Percentiles rank a stretch among this genome's conserved stretches.
These are phyloP conservation scores for Marsdenia floribunda DNA, from an alignment of 257 asterid genomes.

Conservation along the genomic window DNA sequence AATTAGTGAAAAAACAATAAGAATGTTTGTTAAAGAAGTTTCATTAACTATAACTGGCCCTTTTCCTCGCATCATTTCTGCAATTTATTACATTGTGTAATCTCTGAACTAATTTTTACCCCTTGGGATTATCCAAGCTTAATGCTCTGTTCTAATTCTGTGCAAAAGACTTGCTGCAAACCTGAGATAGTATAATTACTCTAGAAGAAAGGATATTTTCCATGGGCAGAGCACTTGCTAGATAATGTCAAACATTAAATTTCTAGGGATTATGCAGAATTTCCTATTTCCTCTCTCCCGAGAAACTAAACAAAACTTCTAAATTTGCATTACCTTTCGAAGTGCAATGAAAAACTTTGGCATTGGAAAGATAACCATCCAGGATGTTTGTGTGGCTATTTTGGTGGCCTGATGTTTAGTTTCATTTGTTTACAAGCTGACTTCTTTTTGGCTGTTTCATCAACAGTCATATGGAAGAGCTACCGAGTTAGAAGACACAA, in stretches of 20 bases:
- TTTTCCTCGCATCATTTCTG: background rate
- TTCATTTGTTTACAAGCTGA: constrained; percentile 12
- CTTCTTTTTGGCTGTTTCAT: constrained; percentile 20
- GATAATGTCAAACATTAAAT: background rate
- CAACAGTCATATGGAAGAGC: constrained; percentile 91
- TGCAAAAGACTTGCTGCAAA: background rate
- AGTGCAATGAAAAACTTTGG: background rate
- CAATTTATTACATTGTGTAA: background rate
- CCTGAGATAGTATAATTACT: background rate
- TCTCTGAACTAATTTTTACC: background rate
- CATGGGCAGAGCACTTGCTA: background rate
- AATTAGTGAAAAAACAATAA: no score
- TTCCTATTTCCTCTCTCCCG: background rate
- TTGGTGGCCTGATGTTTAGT: constrained; percentile 14
- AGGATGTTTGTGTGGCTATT: constrained; percentile 4
- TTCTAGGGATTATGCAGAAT: background rate
- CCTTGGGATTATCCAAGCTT: background rate
- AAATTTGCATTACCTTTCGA: background rate
- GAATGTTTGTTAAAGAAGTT: no score
- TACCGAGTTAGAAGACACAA: constrained; percentile 74
- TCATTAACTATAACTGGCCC: background rate
- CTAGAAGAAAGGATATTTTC: background rate
- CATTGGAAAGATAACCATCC: background rate
- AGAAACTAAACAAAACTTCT: background rate
- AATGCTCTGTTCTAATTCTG: background rate